Evolutionary conservation across 2,329 filamentous ascomycete genomes (phyloP).

Genomic region (Fusarium irregulare): DNA sequence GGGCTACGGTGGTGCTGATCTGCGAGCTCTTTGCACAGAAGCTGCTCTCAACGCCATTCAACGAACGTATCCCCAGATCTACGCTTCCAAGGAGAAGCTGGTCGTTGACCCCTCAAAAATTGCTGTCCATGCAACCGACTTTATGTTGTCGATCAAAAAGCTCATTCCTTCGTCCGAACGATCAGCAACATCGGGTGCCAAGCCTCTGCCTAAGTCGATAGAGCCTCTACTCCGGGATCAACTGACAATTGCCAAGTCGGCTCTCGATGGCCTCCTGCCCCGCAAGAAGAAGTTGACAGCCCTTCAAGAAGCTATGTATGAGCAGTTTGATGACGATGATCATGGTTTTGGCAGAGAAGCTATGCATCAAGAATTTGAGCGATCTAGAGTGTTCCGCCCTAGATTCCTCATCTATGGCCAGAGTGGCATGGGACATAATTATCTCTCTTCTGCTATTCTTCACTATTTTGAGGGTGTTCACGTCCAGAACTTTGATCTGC

Average conservation of each 20-base stretch:
- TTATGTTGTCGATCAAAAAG: slow-evolving; percentile 96
- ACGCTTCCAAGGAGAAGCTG: slow-evolving; percentile 88
- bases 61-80: slow-evolving; percentile 95
- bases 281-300: slow-evolving; percentile 88
- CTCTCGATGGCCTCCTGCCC: slow-evolving; percentile 82
- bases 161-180: slow-evolving; percentile 95
- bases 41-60: slow-evolving; percentile 96
- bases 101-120: slow-evolving; percentile 88
- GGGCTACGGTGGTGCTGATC: slow-evolving; percentile 94
- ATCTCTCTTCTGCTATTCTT: slow-evolving; percentile 84
- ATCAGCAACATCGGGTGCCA: slow-evolving; percentile 85
- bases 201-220: slow-evolving; percentile 81
- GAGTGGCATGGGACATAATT: slow-evolving; percentile 92
- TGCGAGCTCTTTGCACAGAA: slow-evolving; percentile 94
- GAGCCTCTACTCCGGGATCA: slow-evolving; percentile 84
- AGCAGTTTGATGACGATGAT: slow-evolving; percentile 84
- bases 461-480: slow-evolving; percentile 94
- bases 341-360: slow-evolving; percentile 87
- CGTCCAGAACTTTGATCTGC: slow-evolving; percentile 93
- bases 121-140: slow-evolving; percentile 89
- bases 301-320: slow-evolving; percentile 91
- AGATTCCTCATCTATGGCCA: slow-evolving; percentile 84
- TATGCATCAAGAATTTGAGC: slow-evolving; percentile 81
- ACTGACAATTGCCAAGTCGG: slow-evolving; percentile 73
- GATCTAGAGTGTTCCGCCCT: slow-evolving; percentile 87